Evolutionary conservation across 129 eudicot species (phyloP), one percentile per base, ranked within the genome.

Genomic region (sunflower (Helianthus annuus)): DNA sequence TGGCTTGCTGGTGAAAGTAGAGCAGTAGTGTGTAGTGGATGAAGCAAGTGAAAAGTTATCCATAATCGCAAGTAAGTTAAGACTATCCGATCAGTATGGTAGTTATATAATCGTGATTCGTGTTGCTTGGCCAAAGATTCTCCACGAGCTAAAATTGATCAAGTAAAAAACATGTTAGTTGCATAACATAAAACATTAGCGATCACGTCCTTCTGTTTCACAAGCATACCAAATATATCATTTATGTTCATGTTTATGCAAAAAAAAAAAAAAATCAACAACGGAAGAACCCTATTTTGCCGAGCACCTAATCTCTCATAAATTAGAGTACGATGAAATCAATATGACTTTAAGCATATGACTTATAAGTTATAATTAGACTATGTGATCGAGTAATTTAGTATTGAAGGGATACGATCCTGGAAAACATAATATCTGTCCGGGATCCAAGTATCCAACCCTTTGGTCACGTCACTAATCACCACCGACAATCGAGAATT

Each of bases 21-120:
- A 79, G 32, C 77, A 73, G 75, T 59, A 79, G 71, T 83, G 91
- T 17, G 76, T 36, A 82, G 89, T 75, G 77, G 90, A 70, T 65
- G 94, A 82, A 52, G 91, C 76, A 49, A 81, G 62, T 32, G 97
- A 82, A 45, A 82, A 77, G 73, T 80, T 78, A 74, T 88, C 92
- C 97, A 88, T 91, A 19, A 8, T 68, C 8, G 17, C 22, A 14
- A 10, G 44, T n/a, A 46, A 6, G 8, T 12, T 49, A 64, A 24
- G 58, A 46, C 34, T 45, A 15, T 32, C 29, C 27, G 53, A 10
- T 44, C 32, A 39, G 64, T 38, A 34, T 27, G 64, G 46, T 66
- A 46, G 52, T 9, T 66, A 19, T 62, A 67, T 27, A 29, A 32
- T 3, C 10, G 4, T 2, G 8, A 29, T 29, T 3, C 14, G 4